Evolutionary conservation across 2,329 filamentous ascomycete species (phyloP).

Genomic region (Pestalotiopsis sp.): DNA sequence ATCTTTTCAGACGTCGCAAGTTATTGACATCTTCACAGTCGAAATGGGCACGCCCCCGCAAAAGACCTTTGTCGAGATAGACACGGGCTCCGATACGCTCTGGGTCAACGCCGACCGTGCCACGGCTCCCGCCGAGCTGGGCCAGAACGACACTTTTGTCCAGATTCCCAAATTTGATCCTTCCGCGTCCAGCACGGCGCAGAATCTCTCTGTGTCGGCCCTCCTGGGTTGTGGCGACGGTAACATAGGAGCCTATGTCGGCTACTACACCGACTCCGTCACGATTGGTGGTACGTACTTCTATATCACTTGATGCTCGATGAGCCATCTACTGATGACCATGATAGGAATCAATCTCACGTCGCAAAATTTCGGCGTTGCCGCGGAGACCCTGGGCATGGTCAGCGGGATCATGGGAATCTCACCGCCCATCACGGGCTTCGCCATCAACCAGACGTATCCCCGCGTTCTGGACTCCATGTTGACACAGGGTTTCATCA

Average conservation of each 20-base stretch:
- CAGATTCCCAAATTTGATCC: neutral
- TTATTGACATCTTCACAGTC: neutral
- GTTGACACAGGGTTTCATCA: neutral
- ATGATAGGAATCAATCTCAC: neutral
- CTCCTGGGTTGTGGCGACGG: neutral
- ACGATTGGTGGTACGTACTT: neutral
- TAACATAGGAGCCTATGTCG: neutral
- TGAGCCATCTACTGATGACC: neutral
- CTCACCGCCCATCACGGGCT: neutral
- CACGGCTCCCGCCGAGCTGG: neutral
- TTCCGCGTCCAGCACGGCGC: neutral
- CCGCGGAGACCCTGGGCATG: neutral
- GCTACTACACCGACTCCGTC: neutral
- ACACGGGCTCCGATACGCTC: slow-evolving; percentile 1
- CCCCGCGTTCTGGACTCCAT: slow-evolving; percentile 4
- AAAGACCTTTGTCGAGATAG: slow-evolving; percentile 1
- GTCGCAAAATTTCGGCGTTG: neutral
- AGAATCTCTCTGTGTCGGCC: neutral
- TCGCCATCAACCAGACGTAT: neutral
- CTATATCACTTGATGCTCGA: neutral
- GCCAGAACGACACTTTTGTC: neutral
- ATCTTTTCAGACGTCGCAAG: neutral
- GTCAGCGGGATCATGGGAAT: neutral
- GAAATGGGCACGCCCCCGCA: neutral
- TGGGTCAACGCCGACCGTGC: neutral